Percentiles rank a stretch among this genome's conserved stretches.
Conservation (phyloP, 2,329 filamentous ascomycete species). For the Nigrospora sphaerica region DNA sequence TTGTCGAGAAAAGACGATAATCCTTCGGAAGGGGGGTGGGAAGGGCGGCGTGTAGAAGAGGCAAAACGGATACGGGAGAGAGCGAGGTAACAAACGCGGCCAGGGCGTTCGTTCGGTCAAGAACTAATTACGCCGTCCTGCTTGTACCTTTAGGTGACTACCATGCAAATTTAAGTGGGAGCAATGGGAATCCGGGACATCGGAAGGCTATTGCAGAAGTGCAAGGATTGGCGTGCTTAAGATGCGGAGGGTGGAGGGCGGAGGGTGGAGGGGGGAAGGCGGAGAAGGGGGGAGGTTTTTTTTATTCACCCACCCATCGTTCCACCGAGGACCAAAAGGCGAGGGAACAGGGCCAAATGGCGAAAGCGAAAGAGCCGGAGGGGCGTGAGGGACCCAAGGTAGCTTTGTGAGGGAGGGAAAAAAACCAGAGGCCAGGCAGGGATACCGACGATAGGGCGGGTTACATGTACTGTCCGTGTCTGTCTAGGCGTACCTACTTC, state of each 20-base stretch:
- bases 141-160: background rate
- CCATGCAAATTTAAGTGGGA: background rate
- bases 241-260: background rate
- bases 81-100: background rate
- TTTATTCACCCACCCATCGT: too few relatives aligned
- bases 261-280: background rate
- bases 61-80: background rate
- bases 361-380: too few relatives aligned
- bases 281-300: background rate
- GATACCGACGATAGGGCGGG: too few relatives aligned
- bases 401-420: too few relatives aligned
- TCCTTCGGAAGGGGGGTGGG: background rate
- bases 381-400: too few relatives aligned
- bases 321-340: too few relatives aligned
- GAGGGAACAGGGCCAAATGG: too few relatives aligned
- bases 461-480: too few relatives aligned
- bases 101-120: background rate
- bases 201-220: slow-evolving; percentile 13
- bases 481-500: too few relatives aligned
- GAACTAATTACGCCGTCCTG: background rate
- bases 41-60: background rate
- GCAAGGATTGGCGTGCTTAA: background rate
- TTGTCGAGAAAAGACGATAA: background rate
- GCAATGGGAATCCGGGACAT: slow-evolving; percentile 21
- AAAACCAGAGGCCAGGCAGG: too few relatives aligned